Evolutionary conservation across 1,139 yeast species (phyloP).

Genomic region (Debaryomycetaceae sp.): DNA sequence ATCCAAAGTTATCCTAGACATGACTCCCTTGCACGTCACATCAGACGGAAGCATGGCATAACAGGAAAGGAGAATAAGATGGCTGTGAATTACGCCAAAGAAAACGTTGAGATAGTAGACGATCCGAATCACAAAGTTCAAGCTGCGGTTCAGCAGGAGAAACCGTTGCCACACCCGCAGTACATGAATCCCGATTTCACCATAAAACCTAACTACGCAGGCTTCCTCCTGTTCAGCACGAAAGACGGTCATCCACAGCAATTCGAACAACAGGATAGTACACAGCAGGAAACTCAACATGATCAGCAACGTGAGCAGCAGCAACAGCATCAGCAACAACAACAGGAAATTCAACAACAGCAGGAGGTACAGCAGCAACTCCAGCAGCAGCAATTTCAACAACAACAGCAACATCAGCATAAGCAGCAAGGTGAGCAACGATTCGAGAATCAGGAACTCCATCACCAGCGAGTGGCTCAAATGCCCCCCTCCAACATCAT

Average conservation of each 20-base stretch:
- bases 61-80: constrained; percentile 46
- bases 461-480: constrained; percentile 4
- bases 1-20: constrained; percentile 46
- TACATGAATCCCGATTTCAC: constrained; percentile 28
- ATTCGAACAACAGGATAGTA: background rate
- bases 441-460: constrained; percentile 4
- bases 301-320: constrained; percentile 1
- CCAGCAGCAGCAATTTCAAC: constrained; percentile 6
- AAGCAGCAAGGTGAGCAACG: constrained; percentile 6
- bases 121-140: constrained; percentile 15
- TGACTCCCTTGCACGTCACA: constrained; percentile 46
- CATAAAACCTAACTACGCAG: constrained; percentile 28
- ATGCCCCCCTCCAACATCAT: background rate
- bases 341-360: constrained; percentile 4
- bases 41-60: constrained; percentile 44
- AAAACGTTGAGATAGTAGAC: constrained; percentile 38
- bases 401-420: constrained; percentile 6
- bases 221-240: constrained; percentile 29
- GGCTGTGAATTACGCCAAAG: constrained; percentile 49
- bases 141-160: constrained; percentile 9
- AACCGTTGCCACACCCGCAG: constrained; percentile 31
- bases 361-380: constrained; percentile 6
- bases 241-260: constrained; percentile 6
- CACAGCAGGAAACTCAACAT: background rate
- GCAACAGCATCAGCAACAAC: constrained; percentile 2